Evolutionary conservation across 192 early-diverging fungal species (phyloP).

Genomic region (Umbelopsis sp.): DNA sequence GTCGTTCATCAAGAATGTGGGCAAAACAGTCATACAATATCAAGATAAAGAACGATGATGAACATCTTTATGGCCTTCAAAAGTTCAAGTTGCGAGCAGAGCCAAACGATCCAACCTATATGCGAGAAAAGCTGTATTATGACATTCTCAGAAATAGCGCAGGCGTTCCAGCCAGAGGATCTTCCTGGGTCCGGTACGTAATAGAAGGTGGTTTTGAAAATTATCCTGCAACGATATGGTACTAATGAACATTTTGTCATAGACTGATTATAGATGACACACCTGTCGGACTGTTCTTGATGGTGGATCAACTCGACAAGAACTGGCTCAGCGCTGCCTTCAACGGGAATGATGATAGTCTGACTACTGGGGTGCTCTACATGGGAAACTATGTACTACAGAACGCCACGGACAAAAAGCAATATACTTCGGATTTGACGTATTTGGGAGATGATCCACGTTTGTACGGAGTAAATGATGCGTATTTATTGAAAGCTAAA

Average conservation of each 20-base stretch:
- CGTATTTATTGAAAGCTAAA: constrained; percentile 10
- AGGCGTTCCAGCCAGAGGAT: constrained; percentile 7
- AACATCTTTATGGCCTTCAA: constrained; percentile 20
- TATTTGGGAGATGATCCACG: constrained; percentile 18
- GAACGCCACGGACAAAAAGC: neutral
- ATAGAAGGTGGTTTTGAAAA: neutral
- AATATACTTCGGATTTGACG: constrained; percentile 16
- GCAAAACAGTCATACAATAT: constrained; percentile 34
- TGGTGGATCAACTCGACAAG: constrained; percentile 12
- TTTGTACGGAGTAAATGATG: neutral
- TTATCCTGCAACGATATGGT: neutral
- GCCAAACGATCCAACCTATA: constrained; percentile 29
- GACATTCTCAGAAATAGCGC: constrained; percentile 19
- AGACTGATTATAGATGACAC: constrained; percentile 27
- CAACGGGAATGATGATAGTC: neutral
- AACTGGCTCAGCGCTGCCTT: constrained; percentile 6
- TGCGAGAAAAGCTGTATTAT: constrained; percentile 27
- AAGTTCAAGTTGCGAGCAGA: constrained; percentile 31
- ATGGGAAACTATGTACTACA: neutral
- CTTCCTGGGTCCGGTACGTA: constrained; percentile 32
- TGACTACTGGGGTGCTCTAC: constrained; percentile 6
- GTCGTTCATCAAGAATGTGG: constrained; percentile 24
- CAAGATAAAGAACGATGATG: constrained; percentile 19
- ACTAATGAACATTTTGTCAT: neutral
- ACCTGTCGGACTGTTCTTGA: constrained; percentile 16